Base-by-base conservation (phyloP, 176 grass and related monocot genomes). In the Melocanna baccifera region DNA sequence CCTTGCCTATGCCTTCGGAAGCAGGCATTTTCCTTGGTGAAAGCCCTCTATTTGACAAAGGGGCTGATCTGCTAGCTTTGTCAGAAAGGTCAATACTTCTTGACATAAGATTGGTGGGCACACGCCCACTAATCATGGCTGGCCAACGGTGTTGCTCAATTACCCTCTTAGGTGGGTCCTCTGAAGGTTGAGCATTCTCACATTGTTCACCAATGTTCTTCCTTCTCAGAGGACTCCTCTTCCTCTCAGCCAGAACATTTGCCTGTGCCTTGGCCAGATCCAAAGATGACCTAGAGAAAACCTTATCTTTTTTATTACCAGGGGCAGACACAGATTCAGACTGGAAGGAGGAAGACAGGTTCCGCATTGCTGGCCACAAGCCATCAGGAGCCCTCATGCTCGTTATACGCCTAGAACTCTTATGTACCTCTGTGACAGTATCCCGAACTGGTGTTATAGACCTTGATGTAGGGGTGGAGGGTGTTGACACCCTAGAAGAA, bases 361-460 rank as follows among this genome's bases (percentile, higher is more conserved):
- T 96, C 37, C 89, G 89, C 91, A 96, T 92, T n/a, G 96, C 89
- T 69, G 96, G 96, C 96, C 96, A 99, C 88, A 99, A 84, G 23
- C 93, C 88, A 86, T 94, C 88, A 46, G 88, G 78, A 75, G 50
- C 47, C 71, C 81, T 88, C 70, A 48, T 80, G 29, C 75, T 83
- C 32, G 57, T 56, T 78, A 87, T 32, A 50, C 74, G 81, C 42
- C 87, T 83, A 19, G 91, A 84, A 66, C 77, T 86, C 59, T 58
- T 92, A 67, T 76, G 81, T n/a, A 78, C 79, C 59, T 87, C 91
- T 80, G 77, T 79, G 34, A 80, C 14, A 6, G 81, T 86, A 90
- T 89, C 91, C 87, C 58, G 70, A 47, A 89, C 75, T 79, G 89
- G 89, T 78, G 94, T 97, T 25, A 81, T 42, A 0, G 91, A 78